A percentile compares a stretch with the other conserved stretches of the same genome.
These are phyloP conservation scores for Alnus glutinosa DNA, from an alignment of 306 rosid genomes.

Conservation along the genomic window DNA sequence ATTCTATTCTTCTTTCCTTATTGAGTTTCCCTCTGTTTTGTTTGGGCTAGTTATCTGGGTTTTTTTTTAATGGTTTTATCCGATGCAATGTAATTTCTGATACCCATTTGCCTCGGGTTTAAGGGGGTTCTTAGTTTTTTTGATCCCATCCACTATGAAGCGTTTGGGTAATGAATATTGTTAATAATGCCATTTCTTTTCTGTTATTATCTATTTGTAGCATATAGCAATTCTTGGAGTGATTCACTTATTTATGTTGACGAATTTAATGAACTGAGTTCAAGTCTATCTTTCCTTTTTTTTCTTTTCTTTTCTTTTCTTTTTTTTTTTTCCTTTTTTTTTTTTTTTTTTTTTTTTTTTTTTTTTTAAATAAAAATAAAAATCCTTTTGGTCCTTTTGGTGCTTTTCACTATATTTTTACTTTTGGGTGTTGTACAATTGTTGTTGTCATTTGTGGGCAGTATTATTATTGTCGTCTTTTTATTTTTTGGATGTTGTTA, in stretches of 20 bases:
- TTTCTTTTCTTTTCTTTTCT: background rate
- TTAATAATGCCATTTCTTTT: background rate
- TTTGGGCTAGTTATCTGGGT: constrained; percentile 14
- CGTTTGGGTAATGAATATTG: constrained; percentile 8
- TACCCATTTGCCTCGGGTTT: background rate
- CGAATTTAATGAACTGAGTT: background rate
- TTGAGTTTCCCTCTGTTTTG: background rate
- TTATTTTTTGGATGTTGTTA: background rate
- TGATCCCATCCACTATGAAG: constrained; percentile 13
- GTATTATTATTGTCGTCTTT: background rate
- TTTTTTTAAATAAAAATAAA: too few species aligned
- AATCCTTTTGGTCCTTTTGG: background rate
- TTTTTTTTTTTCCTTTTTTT: background rate
- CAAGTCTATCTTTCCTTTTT: background rate
- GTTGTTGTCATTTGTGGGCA: too few species aligned
- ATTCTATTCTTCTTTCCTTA: background rate
- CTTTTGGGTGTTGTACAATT: background rate
- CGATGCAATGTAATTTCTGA: background rate
- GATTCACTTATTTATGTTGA: background rate
- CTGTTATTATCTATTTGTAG: background rate
- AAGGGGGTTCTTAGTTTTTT: constrained; percentile 16
- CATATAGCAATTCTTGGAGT: background rate
- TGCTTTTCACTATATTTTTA: background rate
- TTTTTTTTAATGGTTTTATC: background rate
- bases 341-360: background rate